Base-by-base conservation (phyloP, 2,329 filamentous ascomycete genomes). In the Pseudogymnoascus sp. region DNA sequence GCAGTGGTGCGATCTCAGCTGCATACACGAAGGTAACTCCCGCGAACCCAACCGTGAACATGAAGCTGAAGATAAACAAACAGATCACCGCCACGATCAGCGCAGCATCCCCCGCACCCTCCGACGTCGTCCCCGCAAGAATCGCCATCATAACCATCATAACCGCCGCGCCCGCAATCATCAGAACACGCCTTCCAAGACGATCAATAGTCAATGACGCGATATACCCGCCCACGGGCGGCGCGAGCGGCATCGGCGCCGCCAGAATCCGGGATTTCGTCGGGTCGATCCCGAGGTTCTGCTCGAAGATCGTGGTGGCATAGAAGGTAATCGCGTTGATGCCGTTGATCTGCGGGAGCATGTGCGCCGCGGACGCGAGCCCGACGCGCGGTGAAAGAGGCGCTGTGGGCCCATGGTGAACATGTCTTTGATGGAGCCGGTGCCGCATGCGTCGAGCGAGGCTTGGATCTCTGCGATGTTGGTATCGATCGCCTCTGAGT, bases 141-240 rank as follows among this genome's bases (percentile, higher is more conserved):
- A 89, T 79, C 1, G 83, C 80, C 87, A 90, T 89, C 59, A 83
- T 85, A 3, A 79, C 70, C 31, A 83, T 83, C 77, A 86, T 85
- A 0, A 83, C 84, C 31, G 81, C 75, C 0, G 83, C 83, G 59
- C 87, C 87, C 65, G 89, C 82, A 14, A 90, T 74, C 85, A 91
- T 90, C 65, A 90, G 80, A 70, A 83, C 83, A 11, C 87, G 80
- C 8, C 88, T 81, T 7, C 88, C 87, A 62, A 90, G 88, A 0
- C 83, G 79, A 69, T 90, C 87, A 0, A 90, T 76, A 0, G 87
- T 89, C 67, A 89, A 89, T 60, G 68, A 69, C 2, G 67, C 64
- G 1, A 69, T 65, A 35, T 68, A 66, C 23, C 65, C 67, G 16
- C 65, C 68, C 5, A 61, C 31, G 0, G 60, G 25, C 28, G 55